phyloP scores from a whole-genome alignment of 164 flowering plant genomes.

The Akebia trifoliata region DNA sequence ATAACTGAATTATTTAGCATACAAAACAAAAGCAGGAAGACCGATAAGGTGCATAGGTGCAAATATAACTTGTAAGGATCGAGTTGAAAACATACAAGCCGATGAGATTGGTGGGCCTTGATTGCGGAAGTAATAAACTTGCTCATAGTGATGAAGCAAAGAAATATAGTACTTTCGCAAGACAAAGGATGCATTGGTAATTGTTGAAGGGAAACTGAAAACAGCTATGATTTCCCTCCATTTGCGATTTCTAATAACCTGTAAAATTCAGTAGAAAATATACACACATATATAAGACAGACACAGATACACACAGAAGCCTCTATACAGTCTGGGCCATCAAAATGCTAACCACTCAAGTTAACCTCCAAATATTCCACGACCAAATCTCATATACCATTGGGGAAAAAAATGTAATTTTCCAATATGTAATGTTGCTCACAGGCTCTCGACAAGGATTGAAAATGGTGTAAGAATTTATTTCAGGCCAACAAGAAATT shows the following conservation, averaged over 20 bases:
- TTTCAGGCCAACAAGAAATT: no score
- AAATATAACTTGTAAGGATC: constrained; percentile 2
- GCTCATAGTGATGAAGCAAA: constrained; percentile 77
- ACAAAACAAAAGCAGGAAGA: neutral
- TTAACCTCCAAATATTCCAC: neutral
- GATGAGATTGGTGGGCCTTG: constrained; percentile 27
- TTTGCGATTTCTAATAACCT: constrained; percentile 71
- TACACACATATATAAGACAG: neutral
- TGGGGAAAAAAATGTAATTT: no score
- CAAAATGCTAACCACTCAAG: neutral
- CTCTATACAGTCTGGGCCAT: neutral
- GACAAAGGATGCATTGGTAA: constrained; percentile 70
- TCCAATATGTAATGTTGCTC: no score
- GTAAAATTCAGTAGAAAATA: constrained; percentile 14
- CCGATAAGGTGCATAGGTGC: neutral
- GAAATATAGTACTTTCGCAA: constrained; percentile 66
- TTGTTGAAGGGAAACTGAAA: constrained; percentile 60
- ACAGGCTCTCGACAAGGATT: no score
- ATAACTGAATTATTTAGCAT: neutral
- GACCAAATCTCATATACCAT: no score
- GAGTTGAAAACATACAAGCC: constrained; percentile 27
- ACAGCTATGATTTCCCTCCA: constrained; percentile 70
- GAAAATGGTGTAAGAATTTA: no score
- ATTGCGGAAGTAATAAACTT: constrained; percentile 58
- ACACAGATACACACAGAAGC: neutral